Base-by-base conservation (phyloP, 1,284 basidiomycete genomes). In the Rugosomyces carneus region DNA sequence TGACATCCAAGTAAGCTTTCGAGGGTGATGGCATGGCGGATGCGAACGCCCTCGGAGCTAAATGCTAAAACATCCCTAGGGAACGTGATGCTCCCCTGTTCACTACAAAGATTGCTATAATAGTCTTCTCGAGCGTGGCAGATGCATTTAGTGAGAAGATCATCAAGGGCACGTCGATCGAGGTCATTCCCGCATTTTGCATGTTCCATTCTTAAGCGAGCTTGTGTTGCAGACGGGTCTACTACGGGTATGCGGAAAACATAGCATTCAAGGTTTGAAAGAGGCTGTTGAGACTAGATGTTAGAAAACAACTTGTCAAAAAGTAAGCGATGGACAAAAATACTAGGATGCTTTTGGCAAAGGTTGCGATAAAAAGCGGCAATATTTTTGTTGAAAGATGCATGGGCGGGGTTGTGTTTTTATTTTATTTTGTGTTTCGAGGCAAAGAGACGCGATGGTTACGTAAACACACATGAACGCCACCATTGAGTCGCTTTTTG, bases 401-500 rank as follows among this genome's bases (percentile, higher is more conserved):
- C 48, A 48, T 50, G 26, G 9, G 31, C n/a, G n/a, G 5, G 31
- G n/a, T n/a, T n/a, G 15, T 11, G 15, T 5, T 15, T 5, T n/a
- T 34, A 16, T 8, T 4, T 3, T 15, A 34, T n/a, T 34, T 15
- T 4, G 15, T 11, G 29, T 13, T 26, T 26, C 5, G n/a, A 36
- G 9, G 23, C 16, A 31, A 35, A 21, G 24, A 16, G 15, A 21
- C 18, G 6, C 18, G 6, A 18, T 29, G 10, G 5, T 50, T 50
- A 53, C 41, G 31, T 50, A 50, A 53, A 18, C 19, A 35, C 35
- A n/a, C 1, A 49, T 53, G 42, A 59, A 63, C 36, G 53, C 63
- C 29, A 58, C 65, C 29, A 57, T 72, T 32, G 70, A 71, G 47
- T 72, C 70, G 24, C 62, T 68, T 23, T 78, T 81, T 59, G 79